A percentile compares a stretch with the other conserved stretches of the same genome.
Conservation (phyloP, 129 eudicot species). For the Escallonia rubra region DNA sequence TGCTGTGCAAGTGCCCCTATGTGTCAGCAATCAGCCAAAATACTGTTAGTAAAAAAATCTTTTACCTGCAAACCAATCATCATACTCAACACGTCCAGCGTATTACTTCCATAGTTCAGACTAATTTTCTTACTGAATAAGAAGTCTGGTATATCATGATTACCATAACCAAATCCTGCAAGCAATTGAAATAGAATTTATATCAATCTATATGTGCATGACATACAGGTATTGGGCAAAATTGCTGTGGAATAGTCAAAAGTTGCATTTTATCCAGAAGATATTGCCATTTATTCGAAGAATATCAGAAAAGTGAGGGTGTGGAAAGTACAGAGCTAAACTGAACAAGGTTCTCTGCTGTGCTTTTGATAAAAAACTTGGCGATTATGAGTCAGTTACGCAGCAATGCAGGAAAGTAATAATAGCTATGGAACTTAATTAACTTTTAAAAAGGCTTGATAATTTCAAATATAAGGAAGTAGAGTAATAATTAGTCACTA, state of each 20-base stretch:
- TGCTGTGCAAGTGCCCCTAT: too few relatives aligned
- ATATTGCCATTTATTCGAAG: too few relatives aligned
- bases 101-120: constrained; percentile 55
- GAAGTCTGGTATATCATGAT: constrained; percentile 75
- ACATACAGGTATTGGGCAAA: not conserved
- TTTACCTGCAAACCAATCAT: constrained; percentile 73
- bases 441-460: too few relatives aligned
- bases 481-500: too few relatives aligned
- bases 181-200: not conserved
- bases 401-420: not conserved
- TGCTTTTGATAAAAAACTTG: too few relatives aligned
- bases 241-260: not conserved
- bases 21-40: not conserved
- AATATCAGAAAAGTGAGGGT: too few relatives aligned
- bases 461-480: too few relatives aligned
- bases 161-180: constrained; percentile 73
- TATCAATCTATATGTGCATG: not conserved
- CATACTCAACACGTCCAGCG: constrained; percentile 71
- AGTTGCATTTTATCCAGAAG: too few relatives aligned
- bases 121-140: constrained; percentile 43
- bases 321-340: too few relatives aligned
- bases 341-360: too few relatives aligned
- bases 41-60: constrained; percentile 1
- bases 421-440: not conserved
- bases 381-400: too few relatives aligned